Percentiles rank a stretch among this genome's conserved stretches.
Evolutionary conservation across 345 rosid genomes (phyloP).

Genomic region (Boechera retrofracta): DNA sequence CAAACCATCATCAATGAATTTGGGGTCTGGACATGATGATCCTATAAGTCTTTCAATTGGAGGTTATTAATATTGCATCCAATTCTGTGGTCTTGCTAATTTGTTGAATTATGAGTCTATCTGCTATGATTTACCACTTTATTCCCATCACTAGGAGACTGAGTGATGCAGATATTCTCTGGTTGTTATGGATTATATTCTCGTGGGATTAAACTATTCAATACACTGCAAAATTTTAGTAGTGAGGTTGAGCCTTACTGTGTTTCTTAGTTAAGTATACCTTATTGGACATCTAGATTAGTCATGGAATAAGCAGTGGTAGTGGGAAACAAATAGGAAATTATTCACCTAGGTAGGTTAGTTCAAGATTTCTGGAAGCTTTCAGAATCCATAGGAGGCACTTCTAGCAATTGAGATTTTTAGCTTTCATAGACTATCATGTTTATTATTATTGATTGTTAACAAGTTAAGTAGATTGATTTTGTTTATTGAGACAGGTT

Average conservation of each 20-base stretch:
- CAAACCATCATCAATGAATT: no score
- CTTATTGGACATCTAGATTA: conserved; percentile 7
- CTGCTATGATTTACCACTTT: no score
- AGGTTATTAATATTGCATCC: no score
- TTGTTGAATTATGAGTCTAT: no score
- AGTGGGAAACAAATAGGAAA: neutral
- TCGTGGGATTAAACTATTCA: no score
- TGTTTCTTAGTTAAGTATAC: neutral
- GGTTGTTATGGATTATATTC: no score
- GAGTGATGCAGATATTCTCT: no score
- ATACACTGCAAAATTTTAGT: no score
- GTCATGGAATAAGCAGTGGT: neutral
- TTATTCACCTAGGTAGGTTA: neutral
- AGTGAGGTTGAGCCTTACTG: neutral
- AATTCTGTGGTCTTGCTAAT: no score
- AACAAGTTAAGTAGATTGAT: neutral
- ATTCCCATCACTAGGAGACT: no score
- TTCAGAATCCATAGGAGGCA: neutral
- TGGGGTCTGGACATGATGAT: no score
- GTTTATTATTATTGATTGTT: neutral
- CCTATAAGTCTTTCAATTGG: no score
- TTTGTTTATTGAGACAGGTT: neutral
- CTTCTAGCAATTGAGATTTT: neutral
- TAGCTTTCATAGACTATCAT: neutral
- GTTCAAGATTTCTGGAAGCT: conserved; percentile 3